phyloP scores from a whole-genome alignment of 2,329 filamentous ascomycete genomes.

The Sporothrix brunneoviolacea region DNA sequence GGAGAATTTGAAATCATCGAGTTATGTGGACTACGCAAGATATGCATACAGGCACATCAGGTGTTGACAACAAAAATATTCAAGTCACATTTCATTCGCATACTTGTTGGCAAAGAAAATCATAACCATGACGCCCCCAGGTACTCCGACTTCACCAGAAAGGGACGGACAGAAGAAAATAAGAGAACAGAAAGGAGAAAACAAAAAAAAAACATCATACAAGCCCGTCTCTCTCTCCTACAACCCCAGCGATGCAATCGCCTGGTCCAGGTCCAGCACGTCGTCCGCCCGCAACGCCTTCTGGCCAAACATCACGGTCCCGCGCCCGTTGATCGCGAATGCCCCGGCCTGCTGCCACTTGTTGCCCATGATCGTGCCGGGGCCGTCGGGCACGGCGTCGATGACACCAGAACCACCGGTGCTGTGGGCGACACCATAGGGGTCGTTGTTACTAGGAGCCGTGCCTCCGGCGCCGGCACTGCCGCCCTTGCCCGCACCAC shows the following conservation, averaged over 20 bases:
- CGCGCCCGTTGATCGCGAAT: constrained; percentile 44
- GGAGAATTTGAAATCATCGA: too few relatives aligned
- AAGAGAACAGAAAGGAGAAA: background rate
- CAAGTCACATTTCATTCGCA: too few relatives aligned
- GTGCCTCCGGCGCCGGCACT: background rate
- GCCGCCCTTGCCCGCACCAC: constrained; percentile 32
- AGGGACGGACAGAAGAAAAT: too few relatives aligned
- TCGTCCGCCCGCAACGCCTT: constrained; percentile 44
- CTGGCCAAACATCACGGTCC: constrained; percentile 43
- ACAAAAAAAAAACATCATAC: background rate
- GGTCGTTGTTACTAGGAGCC: background rate
- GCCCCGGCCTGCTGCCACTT: constrained; percentile 51
- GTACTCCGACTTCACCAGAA: too few relatives aligned
- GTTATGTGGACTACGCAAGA: too few relatives aligned
- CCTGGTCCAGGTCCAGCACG: constrained; percentile 48
- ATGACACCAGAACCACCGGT: constrained; percentile 8
- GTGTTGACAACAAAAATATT: too few relatives aligned
- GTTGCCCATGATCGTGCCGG: constrained; percentile 43
- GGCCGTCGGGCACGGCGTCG: constrained; percentile 27
- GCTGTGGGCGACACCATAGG: too few relatives aligned
- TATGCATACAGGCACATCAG: too few relatives aligned
- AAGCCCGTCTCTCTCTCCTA: background rate
- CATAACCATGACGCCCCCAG: too few relatives aligned
- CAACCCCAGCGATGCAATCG: constrained; percentile 29
- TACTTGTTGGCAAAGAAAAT: too few relatives aligned